Percentiles rank a stretch among this genome's conserved stretches.
Conservation (phyloP, 1,139 yeast species). For the Candida gigantensis region DNA sequence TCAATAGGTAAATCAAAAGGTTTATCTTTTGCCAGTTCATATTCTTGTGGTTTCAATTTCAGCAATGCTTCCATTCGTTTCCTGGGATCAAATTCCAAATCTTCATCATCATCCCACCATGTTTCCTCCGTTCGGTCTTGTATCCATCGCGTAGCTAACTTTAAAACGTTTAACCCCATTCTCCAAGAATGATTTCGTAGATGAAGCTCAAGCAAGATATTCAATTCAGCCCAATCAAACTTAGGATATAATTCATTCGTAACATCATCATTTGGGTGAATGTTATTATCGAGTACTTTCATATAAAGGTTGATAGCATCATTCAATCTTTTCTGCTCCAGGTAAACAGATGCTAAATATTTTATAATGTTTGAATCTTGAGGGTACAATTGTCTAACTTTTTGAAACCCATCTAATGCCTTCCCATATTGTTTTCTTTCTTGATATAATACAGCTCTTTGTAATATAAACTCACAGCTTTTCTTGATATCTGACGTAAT, state of each 20-base stretch:
- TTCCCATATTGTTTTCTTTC: conserved; percentile 64
- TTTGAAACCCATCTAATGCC: conserved; percentile 76
- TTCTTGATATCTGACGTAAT: conserved; percentile 55
- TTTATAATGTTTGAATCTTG: conserved; percentile 61
- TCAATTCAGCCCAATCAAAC: conserved; percentile 88
- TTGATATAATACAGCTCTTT: conserved; percentile 66
- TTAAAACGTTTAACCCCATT: conserved; percentile 64
- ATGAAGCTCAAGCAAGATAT: conserved; percentile 78
- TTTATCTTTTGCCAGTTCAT: conserved; percentile 33
- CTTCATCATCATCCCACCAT: conserved; percentile 82
- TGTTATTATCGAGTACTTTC: conserved; percentile 61
- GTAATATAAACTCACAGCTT: conserved; percentile 55
- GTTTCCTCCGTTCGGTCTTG: conserved; percentile 68
- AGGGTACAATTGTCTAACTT: conserved; percentile 62
- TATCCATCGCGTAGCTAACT: conserved; percentile 80
- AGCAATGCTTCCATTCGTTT: conserved; percentile 49
- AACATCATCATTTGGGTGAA: conserved; percentile 29
- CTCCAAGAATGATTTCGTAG: conserved; percentile 64
- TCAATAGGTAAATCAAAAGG: conserved; percentile 70
- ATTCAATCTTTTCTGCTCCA: conserved; percentile 69
- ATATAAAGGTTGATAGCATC: conserved; percentile 83
- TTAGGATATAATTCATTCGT: conserved; percentile 34
- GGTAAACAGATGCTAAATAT: conserved; percentile 76
- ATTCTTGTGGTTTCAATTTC: conserved; percentile 13
- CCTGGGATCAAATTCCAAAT: conserved; percentile 69